Percentiles rank a stretch among this genome's conserved stretches.
These are phyloP conservation scores for Dichomitus squalens DNA, from an alignment of 1,284 basidiomycete species.

Conservation along the genomic window DNA sequence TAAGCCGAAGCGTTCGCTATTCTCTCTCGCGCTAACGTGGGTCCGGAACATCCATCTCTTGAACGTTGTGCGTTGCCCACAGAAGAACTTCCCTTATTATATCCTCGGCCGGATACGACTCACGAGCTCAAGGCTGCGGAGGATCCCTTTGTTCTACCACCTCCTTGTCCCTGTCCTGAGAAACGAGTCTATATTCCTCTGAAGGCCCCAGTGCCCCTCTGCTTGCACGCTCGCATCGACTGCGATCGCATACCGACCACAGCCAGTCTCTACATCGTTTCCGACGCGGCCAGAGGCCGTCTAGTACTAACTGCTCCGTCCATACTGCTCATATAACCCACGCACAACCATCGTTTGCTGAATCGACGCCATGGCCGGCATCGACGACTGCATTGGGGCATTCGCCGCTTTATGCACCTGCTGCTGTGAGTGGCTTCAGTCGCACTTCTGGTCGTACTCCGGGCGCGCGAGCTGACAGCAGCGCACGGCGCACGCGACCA, in stretches of 20 bases:
- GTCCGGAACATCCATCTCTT: background rate
- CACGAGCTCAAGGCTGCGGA: background rate
- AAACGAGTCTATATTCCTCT: background rate
- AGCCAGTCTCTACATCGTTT: background rate
- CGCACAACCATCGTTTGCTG: background rate
- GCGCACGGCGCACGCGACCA: background rate
- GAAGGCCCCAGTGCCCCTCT: no score
- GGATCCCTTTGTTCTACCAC: background rate
- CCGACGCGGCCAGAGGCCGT: background rate
- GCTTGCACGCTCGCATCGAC: constrained; percentile 1
- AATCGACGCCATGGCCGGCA: constrained; percentile 7
- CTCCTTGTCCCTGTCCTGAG: background rate
- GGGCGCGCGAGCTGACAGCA: background rate
- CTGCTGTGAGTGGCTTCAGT: constrained; percentile 11
- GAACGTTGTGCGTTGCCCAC: background rate
- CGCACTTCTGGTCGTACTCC: background rate
- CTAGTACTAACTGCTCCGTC: no score
- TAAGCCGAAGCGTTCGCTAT: background rate
- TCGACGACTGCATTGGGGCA: constrained; percentile 12
- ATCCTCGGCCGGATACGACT: background rate
- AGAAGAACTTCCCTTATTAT: background rate
- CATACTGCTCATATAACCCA: background rate
- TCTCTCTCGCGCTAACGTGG: background rate
- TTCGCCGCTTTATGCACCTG: constrained; percentile 10
- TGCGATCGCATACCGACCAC: constrained; percentile 2